A percentile compares a stretch with the other conserved stretches of the same genome.
Conservation (phyloP, 495 filamentous ascomycete species). For the Podospora comata region DNA sequence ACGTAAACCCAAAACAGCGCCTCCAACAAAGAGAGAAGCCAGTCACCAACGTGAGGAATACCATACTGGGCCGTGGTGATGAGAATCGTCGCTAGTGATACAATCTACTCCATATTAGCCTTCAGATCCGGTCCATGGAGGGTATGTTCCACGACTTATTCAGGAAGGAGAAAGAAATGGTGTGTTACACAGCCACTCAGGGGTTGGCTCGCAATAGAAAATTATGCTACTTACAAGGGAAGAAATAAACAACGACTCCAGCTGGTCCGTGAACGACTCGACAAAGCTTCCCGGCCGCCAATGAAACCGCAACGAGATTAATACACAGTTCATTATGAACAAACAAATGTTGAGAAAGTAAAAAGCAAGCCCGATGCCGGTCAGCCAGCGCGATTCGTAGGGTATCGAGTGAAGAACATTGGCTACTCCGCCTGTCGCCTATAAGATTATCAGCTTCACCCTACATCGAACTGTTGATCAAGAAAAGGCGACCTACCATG, state of each 20-base stretch:
- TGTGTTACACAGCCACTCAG: background rate
- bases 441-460: background rate
- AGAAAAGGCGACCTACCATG: slow-evolving; percentile 49
- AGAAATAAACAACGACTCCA: slow-evolving; percentile 77
- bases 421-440: slow-evolving; percentile 76
- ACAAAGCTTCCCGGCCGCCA: slow-evolving; percentile 68
- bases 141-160: background rate
- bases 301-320: slow-evolving; percentile 68
- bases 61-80: slow-evolving; percentile 81
- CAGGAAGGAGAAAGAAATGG: background rate
- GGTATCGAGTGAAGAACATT: slow-evolving; percentile 72
- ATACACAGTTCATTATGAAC: slow-evolving; percentile 64
- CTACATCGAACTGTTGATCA: background rate
- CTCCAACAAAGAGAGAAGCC: slow-evolving; percentile 62
- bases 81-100: slow-evolving; percentile 63
- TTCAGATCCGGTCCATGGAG: background rate
- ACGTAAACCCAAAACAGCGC: slow-evolving; percentile 74
- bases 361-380: slow-evolving; percentile 67
- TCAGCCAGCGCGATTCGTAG: slow-evolving; percentile 65
- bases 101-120: slow-evolving; percentile 35
- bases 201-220: background rate
- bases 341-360: slow-evolving; percentile 73
- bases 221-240: slow-evolving; percentile 51
- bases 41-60: slow-evolving; percentile 58
- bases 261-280: slow-evolving; percentile 70